Evolutionary conservation across 2,329 filamentous ascomycete species (phyloP).

Genomic region (Magnaporthiopsis poae): DNA sequence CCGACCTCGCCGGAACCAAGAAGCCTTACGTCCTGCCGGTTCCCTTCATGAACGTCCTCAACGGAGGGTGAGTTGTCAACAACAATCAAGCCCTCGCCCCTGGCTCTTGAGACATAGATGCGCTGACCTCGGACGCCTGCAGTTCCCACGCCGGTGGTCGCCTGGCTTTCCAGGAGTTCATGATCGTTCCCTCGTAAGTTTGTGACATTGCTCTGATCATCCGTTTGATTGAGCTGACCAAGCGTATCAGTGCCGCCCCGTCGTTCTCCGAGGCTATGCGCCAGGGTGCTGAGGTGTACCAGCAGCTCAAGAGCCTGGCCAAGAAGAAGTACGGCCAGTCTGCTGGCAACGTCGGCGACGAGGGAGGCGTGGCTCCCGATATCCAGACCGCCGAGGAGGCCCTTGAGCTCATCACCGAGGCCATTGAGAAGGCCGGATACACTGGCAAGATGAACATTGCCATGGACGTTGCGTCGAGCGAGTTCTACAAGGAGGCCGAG

Average conservation of each 20-base stretch:
- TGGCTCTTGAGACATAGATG: neutral
- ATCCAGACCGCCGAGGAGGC: constrained; percentile 96
- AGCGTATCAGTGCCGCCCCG: constrained; percentile 55
- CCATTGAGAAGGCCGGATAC: constrained; percentile 93
- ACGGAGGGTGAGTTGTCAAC: constrained; percentile 47
- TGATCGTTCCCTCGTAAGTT: constrained; percentile 74
- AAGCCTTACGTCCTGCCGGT: constrained; percentile 85
- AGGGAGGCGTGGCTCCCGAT: constrained; percentile 98
- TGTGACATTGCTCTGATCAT: neutral
- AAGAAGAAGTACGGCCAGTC: constrained; percentile 99
- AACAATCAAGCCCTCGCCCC: too few species aligned
- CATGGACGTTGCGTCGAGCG: constrained; percentile 97
- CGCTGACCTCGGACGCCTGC: constrained; percentile 22
- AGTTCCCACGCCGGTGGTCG: constrained; percentile 94
- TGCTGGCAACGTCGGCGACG: constrained; percentile 96
- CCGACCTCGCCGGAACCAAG: constrained; percentile 79
- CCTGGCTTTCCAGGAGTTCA: constrained; percentile 91
- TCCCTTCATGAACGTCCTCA: constrained; percentile 89
- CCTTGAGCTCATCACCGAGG: constrained; percentile 85
- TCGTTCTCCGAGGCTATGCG: constrained; percentile 93
- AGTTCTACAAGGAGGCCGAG: constrained; percentile 95
- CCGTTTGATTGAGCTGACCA: neutral
- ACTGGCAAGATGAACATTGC: constrained; percentile 94
- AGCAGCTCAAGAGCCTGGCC: constrained; percentile 88
- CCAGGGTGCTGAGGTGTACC: constrained; percentile 95